Evolutionary conservation across 2,329 filamentous ascomycete genomes (phyloP).

Genomic region (Clonostachys solani): DNA sequence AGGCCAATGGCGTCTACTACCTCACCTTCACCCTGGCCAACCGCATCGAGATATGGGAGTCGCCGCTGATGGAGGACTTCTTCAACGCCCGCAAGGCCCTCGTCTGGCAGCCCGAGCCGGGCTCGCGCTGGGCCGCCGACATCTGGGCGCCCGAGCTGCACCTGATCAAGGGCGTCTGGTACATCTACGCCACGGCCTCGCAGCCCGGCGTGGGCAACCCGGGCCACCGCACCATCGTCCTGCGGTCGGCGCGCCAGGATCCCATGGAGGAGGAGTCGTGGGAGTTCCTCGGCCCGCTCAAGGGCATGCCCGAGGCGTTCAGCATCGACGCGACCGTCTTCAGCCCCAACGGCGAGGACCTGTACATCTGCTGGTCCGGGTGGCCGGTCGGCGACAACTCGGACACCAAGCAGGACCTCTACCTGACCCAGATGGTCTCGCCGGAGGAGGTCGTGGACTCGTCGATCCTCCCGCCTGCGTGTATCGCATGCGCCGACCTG

Average conservation of each 20-base stretch:
- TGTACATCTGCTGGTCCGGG: slow-evolving; percentile 7
- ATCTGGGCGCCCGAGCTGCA: slow-evolving; percentile 15
- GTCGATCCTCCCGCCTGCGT: slow-evolving; percentile 2
- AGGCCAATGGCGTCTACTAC: slow-evolving; percentile 16
- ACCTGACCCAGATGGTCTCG: slow-evolving; percentile 3
- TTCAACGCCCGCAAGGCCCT: slow-evolving; percentile 11
- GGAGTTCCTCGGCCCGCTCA: slow-evolving; percentile 7
- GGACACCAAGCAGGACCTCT: slow-evolving; percentile 7
- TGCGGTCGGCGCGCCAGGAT: slow-evolving; percentile 2
- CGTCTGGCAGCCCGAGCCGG: slow-evolving; percentile 13
- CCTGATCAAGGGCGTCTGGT: slow-evolving; percentile 11
- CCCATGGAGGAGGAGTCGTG: slow-evolving; percentile 5
- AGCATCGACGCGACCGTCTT: slow-evolving; percentile 9
- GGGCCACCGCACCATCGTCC: slow-evolving; percentile 3
- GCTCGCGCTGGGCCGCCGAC: slow-evolving; percentile 10
- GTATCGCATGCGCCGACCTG: slow-evolving; percentile 5
- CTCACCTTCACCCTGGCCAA: slow-evolving; percentile 24
- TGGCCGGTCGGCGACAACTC: slow-evolving; percentile 7
- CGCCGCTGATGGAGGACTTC: slow-evolving; percentile 20
- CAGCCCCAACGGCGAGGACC: slow-evolving; percentile 7
- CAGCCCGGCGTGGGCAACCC: slow-evolving; percentile 1
- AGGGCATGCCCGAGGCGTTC: slow-evolving; percentile 7
- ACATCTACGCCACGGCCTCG: slow-evolving; percentile 9
- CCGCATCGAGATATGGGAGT: slow-evolving; percentile 26
- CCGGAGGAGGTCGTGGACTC: slow-evolving; percentile 1